Evolutionary conservation across 345 rosid genomes (phyloP).

Genomic region (Euphorbia tirucalli): DNA sequence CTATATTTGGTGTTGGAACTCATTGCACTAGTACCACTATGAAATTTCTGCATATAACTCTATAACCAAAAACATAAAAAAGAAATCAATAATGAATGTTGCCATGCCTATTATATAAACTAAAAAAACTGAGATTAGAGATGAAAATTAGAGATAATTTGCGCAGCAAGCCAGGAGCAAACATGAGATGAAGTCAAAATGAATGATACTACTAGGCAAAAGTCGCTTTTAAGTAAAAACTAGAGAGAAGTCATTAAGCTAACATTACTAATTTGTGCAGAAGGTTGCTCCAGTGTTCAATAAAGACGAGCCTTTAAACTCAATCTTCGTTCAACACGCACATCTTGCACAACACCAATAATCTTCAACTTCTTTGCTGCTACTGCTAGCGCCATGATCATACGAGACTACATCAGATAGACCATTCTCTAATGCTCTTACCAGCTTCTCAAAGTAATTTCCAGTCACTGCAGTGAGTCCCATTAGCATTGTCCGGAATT

Average conservation of each 20-base stretch:
- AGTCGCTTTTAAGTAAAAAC: no score
- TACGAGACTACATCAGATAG: conserved; percentile 28
- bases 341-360: conserved; percentile 19
- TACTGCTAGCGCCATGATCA: neutral
- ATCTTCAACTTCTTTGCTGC: neutral
- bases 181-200: no score
- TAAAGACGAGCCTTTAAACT: neutral
- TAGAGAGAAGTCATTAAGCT: neutral
- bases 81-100: no score
- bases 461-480: conserved; percentile 22
- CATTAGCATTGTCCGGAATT: conserved; percentile 19
- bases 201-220: no score
- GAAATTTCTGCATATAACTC: no score
- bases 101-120: no score
- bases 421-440: conserved; percentile 39
- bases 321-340: neutral
- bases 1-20: no score
- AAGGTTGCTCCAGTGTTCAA: neutral
- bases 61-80: no score
- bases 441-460: conserved; percentile 35
- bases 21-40: no score
- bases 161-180: no score
- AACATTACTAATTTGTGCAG: neutral
- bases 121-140: no score
- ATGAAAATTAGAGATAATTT: no score